Evolutionary conservation across 352 stramenopile genomes (phyloP), one percentile per base, ranked within the genome.

Genomic region (Pythium angustatum): DNA sequence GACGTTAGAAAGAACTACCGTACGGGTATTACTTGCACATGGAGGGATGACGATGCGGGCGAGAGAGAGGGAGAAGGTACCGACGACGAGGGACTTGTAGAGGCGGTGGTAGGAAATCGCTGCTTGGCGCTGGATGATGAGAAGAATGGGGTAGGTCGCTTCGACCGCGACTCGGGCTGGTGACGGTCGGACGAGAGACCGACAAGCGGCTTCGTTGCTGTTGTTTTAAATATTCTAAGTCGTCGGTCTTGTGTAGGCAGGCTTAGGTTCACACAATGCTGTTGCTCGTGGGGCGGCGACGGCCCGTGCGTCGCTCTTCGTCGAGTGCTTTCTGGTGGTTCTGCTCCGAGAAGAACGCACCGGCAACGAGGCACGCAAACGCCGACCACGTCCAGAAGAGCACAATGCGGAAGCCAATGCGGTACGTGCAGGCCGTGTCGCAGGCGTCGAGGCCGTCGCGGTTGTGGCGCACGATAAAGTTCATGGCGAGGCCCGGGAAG

Each of bases 391-490:
- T 87, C 79, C 81, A 92, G 44, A 87, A 69, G 27, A 91, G 66
- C 50, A 94, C 85, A 64, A 94, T 92, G 45, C 85, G 85, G 70
- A 91, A 94, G 50, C 85, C 85, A 40, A 90, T 75, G 51, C 85
- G 83, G 65, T 94, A 94, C 5, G 83, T 94, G 64, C 82, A 94
- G 15, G 83, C 85, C 54, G 74, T 75, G 47, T 92, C 81, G 64
- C 83, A 91, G 11, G 45, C 41, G 47, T 75, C 74, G 12, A 49
- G 43, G 28, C 68, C 66, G 40, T 81, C 71, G 36, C 71, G 68
- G 24, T 64, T 68, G 15, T 76, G 62, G 59, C 76, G 72, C 47
- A 94, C 76, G 50, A 94, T 88, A 54, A 91, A 75, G 69, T 88
- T 87, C 85, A 93, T 93, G 61, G 92, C 87, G 34, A 92, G 71